Evolutionary conservation across 1,284 basidiomycete species (phyloP), one percentile per base, ranked within the genome.

Genomic region (Fomitopsis betulina): DNA sequence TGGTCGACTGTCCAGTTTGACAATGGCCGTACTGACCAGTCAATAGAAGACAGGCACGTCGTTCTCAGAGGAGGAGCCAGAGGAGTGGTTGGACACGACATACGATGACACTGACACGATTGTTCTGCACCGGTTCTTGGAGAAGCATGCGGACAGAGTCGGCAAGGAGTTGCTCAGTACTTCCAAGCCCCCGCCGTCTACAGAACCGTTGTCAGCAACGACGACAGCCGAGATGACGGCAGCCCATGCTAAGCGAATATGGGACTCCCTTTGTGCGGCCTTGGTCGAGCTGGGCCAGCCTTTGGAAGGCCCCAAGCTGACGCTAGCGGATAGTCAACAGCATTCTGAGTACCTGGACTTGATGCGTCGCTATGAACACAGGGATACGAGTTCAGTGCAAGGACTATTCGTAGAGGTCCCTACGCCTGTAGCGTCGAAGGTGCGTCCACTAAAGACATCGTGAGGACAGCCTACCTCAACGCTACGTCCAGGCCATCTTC

Each of bases 21-120:
- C 33, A 3, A 15, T 25, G 3, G 39, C 43, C 30, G 8, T 58
- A 8, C 38, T 19, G 15, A 53, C 27, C 10, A 21, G 50, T 33
- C 4, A 1, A 9, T 21, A 89, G 86, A 87, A 85, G 79, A 81
- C 81, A 63, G 74, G 77, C 0, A 73, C 78, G 7, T 67, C 77
- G 12, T 68, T 71, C 23, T 67, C 71, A 2, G 84, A 84, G 23
- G 85, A 87, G 35, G 83, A 83, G 53, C 76, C 76, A 9, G 83
- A 91, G 62, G 85, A 88, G 67, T 87, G 89, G 88, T 70, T 87
- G 52, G 86, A 89, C 21, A 84, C 82, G 13, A 81, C 85, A 0
- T 84, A 87, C 51, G 91, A 94, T 62, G 90, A 92, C 59, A 89
- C 90, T 0, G 91, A 94, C 66, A 83, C 85, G 25, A 84, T 91